phyloP scores from a whole-genome alignment of 2,329 filamentous ascomycete species.

The Pyrenochaeta sp. region DNA sequence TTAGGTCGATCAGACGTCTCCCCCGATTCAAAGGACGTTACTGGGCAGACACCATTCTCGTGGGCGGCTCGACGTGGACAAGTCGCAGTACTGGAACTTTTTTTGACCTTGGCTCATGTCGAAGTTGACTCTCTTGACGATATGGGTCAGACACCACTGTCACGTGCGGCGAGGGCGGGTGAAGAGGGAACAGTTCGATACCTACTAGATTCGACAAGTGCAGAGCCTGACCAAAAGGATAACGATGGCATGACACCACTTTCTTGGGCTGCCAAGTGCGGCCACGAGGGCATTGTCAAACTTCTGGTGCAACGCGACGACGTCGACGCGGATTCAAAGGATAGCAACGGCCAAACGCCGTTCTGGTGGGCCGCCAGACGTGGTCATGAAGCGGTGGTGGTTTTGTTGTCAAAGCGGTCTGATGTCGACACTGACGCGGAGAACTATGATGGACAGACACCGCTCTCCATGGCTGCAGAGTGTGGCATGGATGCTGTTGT shows the following conservation, averaged over 20 bases:
- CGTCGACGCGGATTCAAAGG: constrained; percentile 3
- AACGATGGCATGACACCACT: constrained; percentile 4
- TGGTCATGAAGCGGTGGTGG: background rate
- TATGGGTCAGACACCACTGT: no score
- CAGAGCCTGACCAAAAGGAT: constrained; percentile 15
- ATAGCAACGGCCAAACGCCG: constrained; percentile 7
- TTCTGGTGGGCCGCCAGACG: constrained; percentile 8
- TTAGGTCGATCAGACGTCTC: no score
- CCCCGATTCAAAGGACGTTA: no score
- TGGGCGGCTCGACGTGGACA: no score
- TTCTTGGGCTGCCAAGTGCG: constrained; percentile 12
- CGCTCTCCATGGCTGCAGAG: background rate
- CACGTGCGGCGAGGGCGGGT: no score
- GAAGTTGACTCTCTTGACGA: no score
- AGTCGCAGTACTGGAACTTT: no score
- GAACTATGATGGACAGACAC: background rate
- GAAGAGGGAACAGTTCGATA: no score
- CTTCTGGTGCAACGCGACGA: constrained; percentile 7
- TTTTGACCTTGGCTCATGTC: no score
- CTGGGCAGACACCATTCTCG: no score
- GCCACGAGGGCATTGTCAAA: constrained; percentile 2
- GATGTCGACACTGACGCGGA: background rate
- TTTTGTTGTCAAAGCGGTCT: background rate
- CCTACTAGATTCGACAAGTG: no score
- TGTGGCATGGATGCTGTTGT: background rate